Evolutionary conservation across 768 basidiomycete genomes (phyloP).

Genomic region (Lentinula sp.): DNA sequence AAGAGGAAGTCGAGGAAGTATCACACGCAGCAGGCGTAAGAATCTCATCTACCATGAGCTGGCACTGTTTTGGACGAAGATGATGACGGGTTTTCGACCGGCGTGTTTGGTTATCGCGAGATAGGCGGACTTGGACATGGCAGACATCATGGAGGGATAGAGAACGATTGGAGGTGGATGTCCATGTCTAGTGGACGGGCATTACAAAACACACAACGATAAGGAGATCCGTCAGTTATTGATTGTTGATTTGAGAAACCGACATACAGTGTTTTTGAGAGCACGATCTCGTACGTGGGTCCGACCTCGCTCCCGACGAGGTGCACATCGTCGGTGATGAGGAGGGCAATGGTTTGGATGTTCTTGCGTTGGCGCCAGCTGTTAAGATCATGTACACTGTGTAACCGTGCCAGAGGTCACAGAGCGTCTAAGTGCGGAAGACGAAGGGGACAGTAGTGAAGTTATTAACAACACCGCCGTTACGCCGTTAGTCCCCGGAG

Average conservation of each 20-base stretch:
- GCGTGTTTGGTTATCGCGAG: constrained; percentile 88
- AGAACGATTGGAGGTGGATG: constrained; percentile 94
- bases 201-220: constrained; percentile 29
- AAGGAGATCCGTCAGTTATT: neutral
- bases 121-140: constrained; percentile 98
- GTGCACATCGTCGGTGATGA: constrained; percentile 95
- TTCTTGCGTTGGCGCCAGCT: constrained; percentile 98
- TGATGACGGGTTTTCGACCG: constrained; percentile 77
- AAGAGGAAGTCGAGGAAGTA: too few species aligned
- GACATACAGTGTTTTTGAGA: constrained; percentile 95
- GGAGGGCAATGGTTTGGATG: constrained; percentile 85
- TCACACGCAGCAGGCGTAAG: too few species aligned
- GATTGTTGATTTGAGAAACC: constrained; percentile 16
- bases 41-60: too few species aligned
- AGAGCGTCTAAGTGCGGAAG: too few species aligned
- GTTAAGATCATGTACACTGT: too few species aligned
- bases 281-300: constrained; percentile 92
- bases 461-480: too few species aligned
- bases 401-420: too few species aligned
- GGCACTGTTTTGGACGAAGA: constrained; percentile 90
- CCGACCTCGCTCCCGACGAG: constrained; percentile 93
- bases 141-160: constrained; percentile 92
- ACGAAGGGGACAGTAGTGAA: too few species aligned
- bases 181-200: constrained; percentile 97
- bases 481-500: too few species aligned